Evolutionary conservation across 257 asterid species (phyloP).

Genomic region (Solanum verrucosum): DNA sequence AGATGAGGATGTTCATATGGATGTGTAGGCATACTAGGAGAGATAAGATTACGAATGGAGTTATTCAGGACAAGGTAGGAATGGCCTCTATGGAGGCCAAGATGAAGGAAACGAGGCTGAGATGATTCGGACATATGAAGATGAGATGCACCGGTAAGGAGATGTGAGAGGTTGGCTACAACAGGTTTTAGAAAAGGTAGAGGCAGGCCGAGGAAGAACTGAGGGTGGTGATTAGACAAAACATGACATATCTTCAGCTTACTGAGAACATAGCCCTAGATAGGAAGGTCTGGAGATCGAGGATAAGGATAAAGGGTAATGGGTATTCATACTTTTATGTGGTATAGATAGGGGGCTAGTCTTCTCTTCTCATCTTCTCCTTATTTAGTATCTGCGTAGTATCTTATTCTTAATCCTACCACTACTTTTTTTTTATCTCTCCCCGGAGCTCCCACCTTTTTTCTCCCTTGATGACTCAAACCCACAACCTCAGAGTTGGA

Average conservation of each 20-base stretch:
- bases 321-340: too few species aligned
- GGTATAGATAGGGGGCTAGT: background rate
- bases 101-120: background rate
- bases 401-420: background rate
- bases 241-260: background rate
- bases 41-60: background rate
- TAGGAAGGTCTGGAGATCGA: background rate
- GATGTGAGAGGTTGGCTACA: background rate
- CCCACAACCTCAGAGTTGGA: background rate
- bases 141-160: background rate
- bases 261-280: background rate
- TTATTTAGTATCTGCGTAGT: background rate
- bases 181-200: background rate
- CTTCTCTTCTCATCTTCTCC: background rate
- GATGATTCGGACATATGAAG: background rate
- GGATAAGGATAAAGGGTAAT: background rate
- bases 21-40: background rate
- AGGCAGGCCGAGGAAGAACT: background rate
- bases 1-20: background rate
- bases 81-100: background rate
- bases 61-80: background rate
- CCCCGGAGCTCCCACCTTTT: background rate
- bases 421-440: background rate
- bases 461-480: background rate
- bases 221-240: background rate